Base-by-base conservation (phyloP, 2,329 filamentous ascomycete genomes). In the Emergomyces orientalis region DNA sequence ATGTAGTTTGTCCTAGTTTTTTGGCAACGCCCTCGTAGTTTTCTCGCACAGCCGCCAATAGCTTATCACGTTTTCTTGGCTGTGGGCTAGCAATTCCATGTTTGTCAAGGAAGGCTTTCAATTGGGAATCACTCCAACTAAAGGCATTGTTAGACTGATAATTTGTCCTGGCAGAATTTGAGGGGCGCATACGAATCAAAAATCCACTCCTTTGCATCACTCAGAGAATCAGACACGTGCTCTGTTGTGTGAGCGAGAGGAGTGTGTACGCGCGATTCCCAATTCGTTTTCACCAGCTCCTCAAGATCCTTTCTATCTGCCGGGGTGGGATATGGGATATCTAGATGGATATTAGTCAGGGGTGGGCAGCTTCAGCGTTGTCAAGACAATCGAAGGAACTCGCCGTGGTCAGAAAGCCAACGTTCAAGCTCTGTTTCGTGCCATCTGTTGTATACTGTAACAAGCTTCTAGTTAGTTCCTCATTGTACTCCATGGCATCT, bases 371-470 rank as follows among this genome's bases (percentile, higher is more conserved):
- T 34, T 32, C 22, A 60, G n/a, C 6, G 14, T 25, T 55, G 7
- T 34, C 19, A 59, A n/a, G 25, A 54, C 34, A 32, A 9, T 17
- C 4, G 13, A 22, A 19, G 52, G 19, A 37, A 59, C 62, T 52
- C 68, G 77, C 76, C 86, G 78, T 97, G 84, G 74, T 99, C 94
- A 37, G 89, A 89, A 59, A 99, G 86, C 94, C 94, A 99, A 71
- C 92, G 86, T 80, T 99, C 93, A 37, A 99, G 86, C 82, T 99
- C 94, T 27, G 90, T 96, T 81, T 97, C 88, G 71, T 97, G 93
- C 94, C 94, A 99, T 76, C 94, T 97, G 80, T 97, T 97, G 82
- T 97, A 97, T 19, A 88, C 93, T 96, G 72, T 58, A 68, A 64
- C 64, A 66, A 66, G 64, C 72, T 67, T 64, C 62, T 34, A 43